phyloP scores from a whole-genome alignment of 2,329 filamentous ascomycete species.

The Podosphaera aphanis region DNA sequence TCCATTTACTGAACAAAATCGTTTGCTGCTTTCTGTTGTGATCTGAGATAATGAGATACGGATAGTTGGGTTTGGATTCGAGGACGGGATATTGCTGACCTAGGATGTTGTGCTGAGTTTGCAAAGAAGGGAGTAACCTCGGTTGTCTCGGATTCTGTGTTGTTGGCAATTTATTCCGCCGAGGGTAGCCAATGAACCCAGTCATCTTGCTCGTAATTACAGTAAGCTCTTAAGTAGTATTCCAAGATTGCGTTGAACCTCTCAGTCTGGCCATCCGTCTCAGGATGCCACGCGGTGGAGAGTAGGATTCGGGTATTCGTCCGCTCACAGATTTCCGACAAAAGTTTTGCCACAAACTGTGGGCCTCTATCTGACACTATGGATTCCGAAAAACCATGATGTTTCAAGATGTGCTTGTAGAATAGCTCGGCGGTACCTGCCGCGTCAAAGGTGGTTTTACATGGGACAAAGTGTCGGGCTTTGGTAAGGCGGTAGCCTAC shows the following conservation, averaged over 20 bases:
- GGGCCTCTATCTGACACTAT: not conserved
- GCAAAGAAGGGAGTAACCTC: not conserved
- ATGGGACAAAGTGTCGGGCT: not conserved
- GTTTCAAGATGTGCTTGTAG: not conserved
- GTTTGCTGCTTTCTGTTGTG: not conserved
- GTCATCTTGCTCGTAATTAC: not conserved
- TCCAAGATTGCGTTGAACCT: not conserved
- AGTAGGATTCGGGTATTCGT: not conserved
- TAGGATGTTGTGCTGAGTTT: not conserved
- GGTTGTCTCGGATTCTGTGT: not conserved
- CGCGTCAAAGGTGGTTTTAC: not conserved
- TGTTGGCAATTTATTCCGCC: not conserved
- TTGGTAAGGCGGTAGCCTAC: not conserved
- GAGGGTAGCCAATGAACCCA: not conserved
- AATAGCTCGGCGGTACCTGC: not conserved
- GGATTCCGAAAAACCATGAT: not conserved
- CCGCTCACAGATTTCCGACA: not conserved
- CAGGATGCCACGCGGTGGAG: not conserved
- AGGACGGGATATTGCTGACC: not conserved
- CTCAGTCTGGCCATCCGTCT: not conserved
- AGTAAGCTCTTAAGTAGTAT: not conserved
- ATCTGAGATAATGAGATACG: not conserved
- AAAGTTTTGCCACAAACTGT: not conserved
- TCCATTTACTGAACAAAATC: not conserved
- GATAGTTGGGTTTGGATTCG: not conserved